Evolutionary conservation across 495 filamentous ascomycete species (phyloP), one percentile per base, ranked within the genome.

Genomic region (Lepidopterella palustris): DNA sequence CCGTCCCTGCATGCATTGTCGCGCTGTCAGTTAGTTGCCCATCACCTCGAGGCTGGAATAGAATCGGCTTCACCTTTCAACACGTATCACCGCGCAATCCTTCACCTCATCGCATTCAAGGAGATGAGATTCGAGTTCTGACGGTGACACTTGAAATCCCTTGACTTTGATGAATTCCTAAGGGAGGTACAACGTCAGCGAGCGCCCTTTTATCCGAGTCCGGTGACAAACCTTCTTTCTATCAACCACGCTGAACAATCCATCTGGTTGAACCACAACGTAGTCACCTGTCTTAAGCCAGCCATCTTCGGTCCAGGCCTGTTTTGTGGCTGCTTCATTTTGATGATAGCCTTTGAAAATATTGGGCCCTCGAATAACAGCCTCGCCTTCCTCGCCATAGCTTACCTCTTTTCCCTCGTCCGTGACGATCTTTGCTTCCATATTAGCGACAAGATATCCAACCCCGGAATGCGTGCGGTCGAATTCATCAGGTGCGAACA

Each of bases 91-190:
- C 20, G 47, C 47, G 25, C 47, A 51, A 23, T 51, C 47, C 5
- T 51, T 31, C n/a, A 23, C 39, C 24, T 45, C 54, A 13, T 24
- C 23, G 32, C 32, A 31, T 48, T 45, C 40, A 2, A 57, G 39
- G 2, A 57, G 39, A 5, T 26, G 23, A 13, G 23, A 32, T 18
- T 57, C 54, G 4, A 57, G n/a, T 48, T 57, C 54, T 20, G 54
- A 20, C 1, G 54, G 23, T 4, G 54, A 32, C 10, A 57, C 54
- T 31, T 57, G 54, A 11, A 57, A 48, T 32, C 54, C 54, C 18
- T 57, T 57, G 2, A 57, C 54, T 20, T 57, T 57, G 23, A 59
- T 59, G 13, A 59, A 20, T 39, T 59, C 56, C 47, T 59, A 27
- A n/a, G n/a, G n/a, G n/a, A n/a, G n/a, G n/a, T n/a, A 59, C 1